A percentile compares a stretch with the other conserved stretches of the same genome.
Evolutionary conservation across 1,139 yeast species (phyloP).

Genomic region (Nakaseomyces nivariensis): DNA sequence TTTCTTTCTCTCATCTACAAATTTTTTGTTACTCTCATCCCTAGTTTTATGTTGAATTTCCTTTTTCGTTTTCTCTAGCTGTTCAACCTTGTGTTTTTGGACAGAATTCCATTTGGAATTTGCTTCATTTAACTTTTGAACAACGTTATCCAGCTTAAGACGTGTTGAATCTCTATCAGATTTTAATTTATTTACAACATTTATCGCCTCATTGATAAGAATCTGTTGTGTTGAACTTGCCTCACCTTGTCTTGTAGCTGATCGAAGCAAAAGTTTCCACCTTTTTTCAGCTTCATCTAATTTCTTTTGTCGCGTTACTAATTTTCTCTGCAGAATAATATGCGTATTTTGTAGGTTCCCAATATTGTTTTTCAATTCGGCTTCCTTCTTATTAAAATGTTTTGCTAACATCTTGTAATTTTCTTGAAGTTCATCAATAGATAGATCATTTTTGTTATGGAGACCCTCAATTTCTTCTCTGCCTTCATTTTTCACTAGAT

Average conservation of each 20-base stretch:
- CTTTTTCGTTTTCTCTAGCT: slow-evolving; percentile 12
- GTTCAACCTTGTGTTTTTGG: slow-evolving; percentile 10
- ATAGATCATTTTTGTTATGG: background rate
- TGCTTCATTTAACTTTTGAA: slow-evolving; percentile 7
- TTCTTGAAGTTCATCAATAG: slow-evolving; percentile 4
- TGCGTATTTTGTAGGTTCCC: slow-evolving; percentile 12
- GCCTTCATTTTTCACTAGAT: background rate
- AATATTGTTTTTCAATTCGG: slow-evolving; percentile 8
- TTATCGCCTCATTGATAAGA: slow-evolving; percentile 13
- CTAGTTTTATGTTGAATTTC: slow-evolving; percentile 12
- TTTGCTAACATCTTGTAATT: slow-evolving; percentile 5
- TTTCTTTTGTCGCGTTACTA: slow-evolving; percentile 15
- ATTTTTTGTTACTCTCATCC: slow-evolving; percentile 5
- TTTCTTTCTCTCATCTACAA: slow-evolving; percentile 13
- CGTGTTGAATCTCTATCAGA: slow-evolving; percentile 14
- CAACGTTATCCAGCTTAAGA: slow-evolving; percentile 13
- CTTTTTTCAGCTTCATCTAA: slow-evolving; percentile 13
- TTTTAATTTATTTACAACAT: slow-evolving; percentile 7
- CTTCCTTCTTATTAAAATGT: slow-evolving; percentile 8
- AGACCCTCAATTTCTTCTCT: background rate
- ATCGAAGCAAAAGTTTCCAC: slow-evolving; percentile 8
- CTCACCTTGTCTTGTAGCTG: slow-evolving; percentile 4
- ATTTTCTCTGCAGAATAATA: slow-evolving; percentile 14
- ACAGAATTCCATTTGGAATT: slow-evolving; percentile 9
- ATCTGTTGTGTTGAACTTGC: slow-evolving; percentile 13